phyloP scores from a whole-genome alignment of 768 basidiomycete genomes.

The Sarcomyxa edulis region DNA sequence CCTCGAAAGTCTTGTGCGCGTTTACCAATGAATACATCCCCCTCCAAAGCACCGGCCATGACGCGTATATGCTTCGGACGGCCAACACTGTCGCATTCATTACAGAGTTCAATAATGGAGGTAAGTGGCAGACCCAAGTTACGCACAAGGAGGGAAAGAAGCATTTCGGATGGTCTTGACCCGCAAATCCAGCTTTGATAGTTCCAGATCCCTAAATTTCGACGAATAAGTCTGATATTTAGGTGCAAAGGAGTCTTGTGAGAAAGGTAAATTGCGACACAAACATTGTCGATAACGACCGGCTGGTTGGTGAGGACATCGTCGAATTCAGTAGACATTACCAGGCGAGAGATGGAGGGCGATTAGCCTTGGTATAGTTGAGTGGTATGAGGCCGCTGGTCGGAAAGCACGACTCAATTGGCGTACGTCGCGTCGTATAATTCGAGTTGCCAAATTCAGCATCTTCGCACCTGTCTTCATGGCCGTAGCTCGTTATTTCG shows the following conservation, averaged over 20 bases:
- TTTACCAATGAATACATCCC: constrained; percentile 93
- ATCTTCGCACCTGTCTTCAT: background rate
- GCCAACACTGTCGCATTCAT: constrained; percentile 75
- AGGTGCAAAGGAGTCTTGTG: constrained; percentile 18
- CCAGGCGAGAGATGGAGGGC: no score
- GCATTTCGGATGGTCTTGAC: constrained; percentile 98
- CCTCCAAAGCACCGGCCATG: constrained; percentile 96
- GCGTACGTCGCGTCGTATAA: no score
- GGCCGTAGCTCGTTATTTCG: background rate
- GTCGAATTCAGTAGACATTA: constrained; percentile 89
- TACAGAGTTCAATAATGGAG: constrained; percentile 16
- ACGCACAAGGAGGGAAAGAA: constrained; percentile 98
- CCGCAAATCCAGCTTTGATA: constrained; percentile 98
- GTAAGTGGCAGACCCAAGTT: constrained; percentile 21
- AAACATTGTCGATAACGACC: constrained; percentile 96
- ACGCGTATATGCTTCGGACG: constrained; percentile 96
- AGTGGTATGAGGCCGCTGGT: background rate
- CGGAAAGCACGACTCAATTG: background rate
- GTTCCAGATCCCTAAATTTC: constrained; percentile 89
- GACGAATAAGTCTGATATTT: no score
- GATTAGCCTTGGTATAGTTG: constrained; percentile 5
- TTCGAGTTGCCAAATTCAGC: background rate
- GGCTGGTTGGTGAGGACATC: constrained; percentile 97
- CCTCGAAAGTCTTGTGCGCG: constrained; percentile 95
- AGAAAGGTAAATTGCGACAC: constrained; percentile 23